Base-by-base conservation (phyloP, 331 rosid genomes). In the Quercus phellos region DNA sequence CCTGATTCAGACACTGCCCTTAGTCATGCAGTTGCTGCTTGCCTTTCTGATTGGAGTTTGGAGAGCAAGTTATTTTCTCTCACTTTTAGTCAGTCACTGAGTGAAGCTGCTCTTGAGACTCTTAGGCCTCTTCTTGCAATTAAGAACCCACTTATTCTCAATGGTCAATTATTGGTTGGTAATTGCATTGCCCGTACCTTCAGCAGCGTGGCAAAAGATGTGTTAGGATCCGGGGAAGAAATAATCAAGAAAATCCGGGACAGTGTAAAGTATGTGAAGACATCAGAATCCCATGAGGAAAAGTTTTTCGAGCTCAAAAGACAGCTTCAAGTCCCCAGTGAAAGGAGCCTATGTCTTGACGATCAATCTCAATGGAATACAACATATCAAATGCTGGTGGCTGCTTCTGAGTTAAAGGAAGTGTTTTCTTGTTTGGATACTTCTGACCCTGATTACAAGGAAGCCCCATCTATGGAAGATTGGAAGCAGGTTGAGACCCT, bases 281-380 rank as follows among this genome's bases (percentile, higher is more conserved):
- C 95, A 29, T 90, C 98, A 13, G 92, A 92, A 56, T 88, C 96
- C 60, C 97, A 90, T 4, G 97, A 90, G 82, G 97, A 92, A n/a
- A 92, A 89, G 68, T 94, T 92, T 78, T 68, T 89, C 43, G 93
- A 90, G 72, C 90, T 94, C 74, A 90, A 88, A 84, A 87, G 86
- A 74, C 95, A 90, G 53, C 98, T 94, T 81, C 98, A 88, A 87
- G 95, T 94, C 51, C 97, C 97, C 32, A 89, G 95, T 74, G 95
- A 92, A 77, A 86, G 85, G 87, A 89, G 72, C 77, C 85, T 92
- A 66, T 84, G 78, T 73, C 84, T 94, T 60, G 98, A 94, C 59
- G 97, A 92, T 77, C 97, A 89, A 68, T 82, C 85, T 60, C 91
- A 86, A 21, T 94, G 97, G 98, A 90, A 87, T 68, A 85, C 98